These are phyloP conservation scores for Fusarium chuoi DNA, from an alignment of 2,329 filamentous ascomycete species.

Conservation along the genomic window DNA sequence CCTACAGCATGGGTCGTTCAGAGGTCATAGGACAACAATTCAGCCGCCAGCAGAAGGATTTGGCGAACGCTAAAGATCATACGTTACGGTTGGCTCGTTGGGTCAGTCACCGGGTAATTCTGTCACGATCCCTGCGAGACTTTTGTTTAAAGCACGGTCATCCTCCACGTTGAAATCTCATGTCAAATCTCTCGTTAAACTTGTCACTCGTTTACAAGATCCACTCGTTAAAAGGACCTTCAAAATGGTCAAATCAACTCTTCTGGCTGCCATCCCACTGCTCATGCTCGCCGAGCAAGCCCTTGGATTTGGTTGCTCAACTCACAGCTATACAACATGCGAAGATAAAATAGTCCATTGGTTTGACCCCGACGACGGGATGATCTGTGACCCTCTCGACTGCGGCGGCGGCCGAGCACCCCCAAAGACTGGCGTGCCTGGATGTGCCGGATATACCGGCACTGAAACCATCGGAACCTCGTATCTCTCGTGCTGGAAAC, in stretches of 20 bases:
- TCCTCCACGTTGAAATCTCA: background rate
- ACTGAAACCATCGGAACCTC: constrained; percentile 41
- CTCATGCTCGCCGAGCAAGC: constrained; percentile 23
- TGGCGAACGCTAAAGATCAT: background rate
- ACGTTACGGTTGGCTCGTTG: background rate
- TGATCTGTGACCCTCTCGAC: constrained; percentile 63
- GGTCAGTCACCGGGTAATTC: background rate
- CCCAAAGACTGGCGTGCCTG: constrained; percentile 60
- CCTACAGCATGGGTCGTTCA: background rate
- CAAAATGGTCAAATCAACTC: constrained; percentile 15
- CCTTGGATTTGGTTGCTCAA: constrained; percentile 22
- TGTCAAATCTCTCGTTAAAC: background rate
- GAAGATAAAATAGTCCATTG: constrained; percentile 43
- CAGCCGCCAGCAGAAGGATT: background rate
- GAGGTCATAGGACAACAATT: background rate
- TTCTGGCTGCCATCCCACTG: background rate
- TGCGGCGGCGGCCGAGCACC: constrained; percentile 66
- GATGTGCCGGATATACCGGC: constrained; percentile 57
- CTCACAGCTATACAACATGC: constrained; percentile 31
- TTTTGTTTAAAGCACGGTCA: background rate
- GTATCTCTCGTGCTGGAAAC: constrained; percentile 33
- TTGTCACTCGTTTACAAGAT: constrained; percentile 3
- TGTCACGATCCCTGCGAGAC: background rate
- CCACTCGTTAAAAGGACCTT: background rate
- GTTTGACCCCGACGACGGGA: constrained; percentile 62